Percentiles rank a stretch among this genome's conserved stretches.
Conservation (phyloP, 495 filamentous ascomycete genomes). For the Xylaria curta region DNA sequence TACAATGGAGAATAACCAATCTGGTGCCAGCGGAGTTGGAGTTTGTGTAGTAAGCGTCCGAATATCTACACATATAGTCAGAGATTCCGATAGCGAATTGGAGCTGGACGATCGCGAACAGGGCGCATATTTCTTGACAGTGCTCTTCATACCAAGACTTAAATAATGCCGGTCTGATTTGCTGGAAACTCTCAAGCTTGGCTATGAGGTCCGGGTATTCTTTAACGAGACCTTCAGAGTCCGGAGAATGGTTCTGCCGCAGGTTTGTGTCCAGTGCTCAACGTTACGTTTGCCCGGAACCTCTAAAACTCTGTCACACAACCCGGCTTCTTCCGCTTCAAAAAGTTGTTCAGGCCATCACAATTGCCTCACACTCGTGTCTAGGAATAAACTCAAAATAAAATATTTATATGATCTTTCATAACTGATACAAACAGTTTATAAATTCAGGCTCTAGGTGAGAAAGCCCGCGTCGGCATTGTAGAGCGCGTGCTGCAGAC, state of each 20-base stretch:
- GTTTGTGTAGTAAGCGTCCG: neutral
- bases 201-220: neutral
- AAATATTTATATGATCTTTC: no score
- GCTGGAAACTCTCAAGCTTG: neutral
- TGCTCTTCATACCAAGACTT: neutral
- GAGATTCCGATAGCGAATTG: neutral
- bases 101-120: neutral
- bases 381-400: neutral
- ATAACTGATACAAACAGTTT: no score
- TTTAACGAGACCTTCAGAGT: neutral
- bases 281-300: neutral
- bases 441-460: no score
- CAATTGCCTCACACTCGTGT: no score
- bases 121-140: neutral
- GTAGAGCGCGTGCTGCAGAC: neutral
- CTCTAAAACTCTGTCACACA: neutral
- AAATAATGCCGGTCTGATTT: neutral
- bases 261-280: neutral
- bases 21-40: neutral
- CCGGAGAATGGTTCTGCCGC: neutral
- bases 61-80: neutral
- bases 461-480: neutral
- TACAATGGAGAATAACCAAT: neutral
- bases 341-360: neutral
- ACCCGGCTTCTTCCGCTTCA: neutral